Evolutionary conservation across 225 moss, liverwort and hornwort species (phyloP).

Genomic region (Asterella californica): DNA sequence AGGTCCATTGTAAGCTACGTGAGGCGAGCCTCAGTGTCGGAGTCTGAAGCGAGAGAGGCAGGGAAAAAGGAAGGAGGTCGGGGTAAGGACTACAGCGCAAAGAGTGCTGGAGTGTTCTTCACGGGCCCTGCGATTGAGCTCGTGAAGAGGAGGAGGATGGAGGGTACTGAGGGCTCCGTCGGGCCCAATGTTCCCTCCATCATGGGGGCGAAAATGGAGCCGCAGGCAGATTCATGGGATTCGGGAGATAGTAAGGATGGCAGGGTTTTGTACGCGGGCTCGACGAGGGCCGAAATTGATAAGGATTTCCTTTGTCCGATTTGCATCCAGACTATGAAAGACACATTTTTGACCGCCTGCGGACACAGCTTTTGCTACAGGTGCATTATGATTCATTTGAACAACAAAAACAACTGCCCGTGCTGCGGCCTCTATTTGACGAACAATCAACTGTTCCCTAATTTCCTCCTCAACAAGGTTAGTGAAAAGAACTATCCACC

Average conservation of each 20-base stretch:
- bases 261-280: slow-evolving; percentile 36
- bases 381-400: slow-evolving; percentile 89
- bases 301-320: slow-evolving; percentile 98
- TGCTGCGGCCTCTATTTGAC: slow-evolving; percentile 77
- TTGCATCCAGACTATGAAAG: slow-evolving; percentile 96
- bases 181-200: slow-evolving; percentile 77
- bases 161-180: slow-evolving; percentile 65
- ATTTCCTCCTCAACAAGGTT: slow-evolving; percentile 90
- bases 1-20: not conserved
- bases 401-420: slow-evolving; percentile 88
- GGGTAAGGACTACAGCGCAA: not conserved
- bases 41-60: not conserved
- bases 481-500: slow-evolving; percentile 4
- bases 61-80: not conserved
- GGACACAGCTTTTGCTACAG: slow-evolving; percentile 99
- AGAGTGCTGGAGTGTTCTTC: not conserved
- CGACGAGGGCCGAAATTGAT: slow-evolving; percentile 53
- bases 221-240: slow-evolving; percentile 51
- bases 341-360: slow-evolving; percentile 87
- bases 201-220: slow-evolving; percentile 58
- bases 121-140: not conserved
- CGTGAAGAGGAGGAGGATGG: slow-evolving; percentile 43
- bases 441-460: slow-evolving; percentile 77
- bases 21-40: not conserved
- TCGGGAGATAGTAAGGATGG: slow-evolving; percentile 53